Evolutionary conservation across 2,329 filamentous ascomycete species (phyloP), one percentile per base, ranked within the genome.

Genomic region (Paecilomyces niveus): DNA sequence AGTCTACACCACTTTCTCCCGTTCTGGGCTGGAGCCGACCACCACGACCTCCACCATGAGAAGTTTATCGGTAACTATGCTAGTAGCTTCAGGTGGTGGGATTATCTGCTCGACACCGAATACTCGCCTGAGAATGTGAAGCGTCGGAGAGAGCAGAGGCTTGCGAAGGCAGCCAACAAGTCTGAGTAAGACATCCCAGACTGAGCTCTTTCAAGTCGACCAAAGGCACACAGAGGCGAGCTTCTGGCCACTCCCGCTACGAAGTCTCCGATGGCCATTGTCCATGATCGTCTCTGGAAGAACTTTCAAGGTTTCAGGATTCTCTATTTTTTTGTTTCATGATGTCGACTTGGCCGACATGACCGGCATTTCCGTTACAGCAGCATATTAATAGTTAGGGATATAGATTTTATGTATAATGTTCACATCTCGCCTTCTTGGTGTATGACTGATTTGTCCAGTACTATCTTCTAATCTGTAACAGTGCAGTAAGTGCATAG

Each of bases 11-110:
- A 97, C 77, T 89, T 97, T 82, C 80, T 99, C 55, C 94, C 94
- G 35, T 92, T 99, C 85, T 99, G 94, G 94, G 93, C 93, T 57
- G 94, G 94, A 62, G 94, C 94, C 57, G 87, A 96, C 68, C 93
- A 97, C 79, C 94, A 99, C 80, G 94, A 99, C 71, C 81, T 92
- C 52, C 94, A 99, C 79, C 94, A 99, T 79, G 94, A 99, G 81
- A 91, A 92, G 74, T 99, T 99, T 79, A 92, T 99, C 63, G 94
- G 94, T 68, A 99, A 99, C 82, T 99, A 97, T 75, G 82, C 93
- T 55, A 96, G 92, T 72, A 96, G 90, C 81, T 99, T 99, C 86
- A 85, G 93, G 76, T 99, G 94, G 94, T 99, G 94, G 94, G 94
- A 99, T 80, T 96, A 89, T 75, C 75, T 87, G 67, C 83, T 97